These are phyloP conservation scores for Xylariaceae sp. DNA, from an alignment of 2,329 filamentous ascomycete species.

Conservation along the genomic window DNA sequence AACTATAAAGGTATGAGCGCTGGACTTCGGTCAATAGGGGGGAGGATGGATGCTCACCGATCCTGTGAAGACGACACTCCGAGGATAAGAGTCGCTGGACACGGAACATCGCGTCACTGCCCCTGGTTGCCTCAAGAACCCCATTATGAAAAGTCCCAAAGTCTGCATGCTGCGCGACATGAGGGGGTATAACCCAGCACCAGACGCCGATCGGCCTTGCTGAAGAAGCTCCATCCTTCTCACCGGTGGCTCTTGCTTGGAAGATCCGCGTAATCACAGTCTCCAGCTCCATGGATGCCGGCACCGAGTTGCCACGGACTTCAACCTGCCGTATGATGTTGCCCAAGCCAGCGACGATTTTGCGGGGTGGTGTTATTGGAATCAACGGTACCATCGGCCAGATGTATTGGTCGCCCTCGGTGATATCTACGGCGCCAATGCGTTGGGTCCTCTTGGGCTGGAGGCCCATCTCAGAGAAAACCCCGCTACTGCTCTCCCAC, in stretches of 20 bases:
- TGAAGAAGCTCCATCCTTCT: slow-evolving; percentile 16
- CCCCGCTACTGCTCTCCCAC: slow-evolving; percentile 24
- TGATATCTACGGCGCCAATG: no score
- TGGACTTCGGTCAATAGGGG: neutral
- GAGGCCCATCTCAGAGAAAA: no score
- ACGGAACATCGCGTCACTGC: no score
- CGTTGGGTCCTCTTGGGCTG: no score
- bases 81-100: slow-evolving; percentile 29
- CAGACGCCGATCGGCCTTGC: slow-evolving; percentile 54
- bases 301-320: slow-evolving; percentile 36
- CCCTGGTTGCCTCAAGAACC: no score
- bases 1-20: slow-evolving; percentile 36
- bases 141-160: no score
- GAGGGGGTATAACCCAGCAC: slow-evolving; percentile 58
- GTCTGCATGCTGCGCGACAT: slow-evolving; percentile 17
- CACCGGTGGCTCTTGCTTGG: slow-evolving; percentile 26
- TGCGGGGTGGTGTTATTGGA: slow-evolving; percentile 55
- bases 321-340: slow-evolving; percentile 68
- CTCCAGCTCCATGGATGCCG: slow-evolving; percentile 69
- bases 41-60: slow-evolving; percentile 29
- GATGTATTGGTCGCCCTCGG: no score
- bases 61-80: slow-evolving; percentile 39
- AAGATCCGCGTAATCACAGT: slow-evolving; percentile 52
- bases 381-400: slow-evolving; percentile 39
- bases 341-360: slow-evolving; percentile 60